Conservation (phyloP, 306 rosid species). For the Rosa rugosa region DNA sequence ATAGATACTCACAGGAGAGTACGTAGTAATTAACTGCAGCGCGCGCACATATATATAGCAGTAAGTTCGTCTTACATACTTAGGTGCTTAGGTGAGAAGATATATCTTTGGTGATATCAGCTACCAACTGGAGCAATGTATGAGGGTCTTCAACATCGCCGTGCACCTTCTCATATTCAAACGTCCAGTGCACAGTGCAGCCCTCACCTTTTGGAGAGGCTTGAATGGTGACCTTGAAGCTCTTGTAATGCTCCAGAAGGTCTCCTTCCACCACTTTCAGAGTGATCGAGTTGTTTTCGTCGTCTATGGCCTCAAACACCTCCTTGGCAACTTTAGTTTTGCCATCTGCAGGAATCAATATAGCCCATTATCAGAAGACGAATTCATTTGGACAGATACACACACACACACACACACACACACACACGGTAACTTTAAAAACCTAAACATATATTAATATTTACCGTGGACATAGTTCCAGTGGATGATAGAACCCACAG, state of each 20-base stretch:
- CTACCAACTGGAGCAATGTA: slow-evolving; percentile 15
- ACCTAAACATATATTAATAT: not conserved
- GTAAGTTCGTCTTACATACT: not conserved
- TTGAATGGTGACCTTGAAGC: slow-evolving; percentile 19
- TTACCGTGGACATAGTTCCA: slow-evolving; percentile 30
- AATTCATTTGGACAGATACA: not conserved
- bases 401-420: not conserved
- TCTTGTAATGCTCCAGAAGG: slow-evolving; percentile 32
- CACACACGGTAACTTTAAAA: not conserved
- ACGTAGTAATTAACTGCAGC: too few relatives aligned
- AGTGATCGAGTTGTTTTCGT: slow-evolving; percentile 21
- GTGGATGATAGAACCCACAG: slow-evolving; percentile 19
- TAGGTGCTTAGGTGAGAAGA: slow-evolving; percentile 24
- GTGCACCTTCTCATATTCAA: slow-evolving; percentile 45
- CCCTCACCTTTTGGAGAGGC: slow-evolving; percentile 26
- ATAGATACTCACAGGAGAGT: not conserved
- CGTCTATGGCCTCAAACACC: slow-evolving; percentile 35
- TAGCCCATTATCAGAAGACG: not conserved
- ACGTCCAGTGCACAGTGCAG: slow-evolving; percentile 25
- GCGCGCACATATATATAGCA: too few relatives aligned
- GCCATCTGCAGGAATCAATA: slow-evolving; percentile 30
- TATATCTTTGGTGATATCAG: slow-evolving; percentile 18
- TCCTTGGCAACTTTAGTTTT: slow-evolving; percentile 35
- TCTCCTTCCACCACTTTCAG: slow-evolving; percentile 38
- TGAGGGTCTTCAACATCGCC: slow-evolving; percentile 38